Evolutionary conservation across 768 basidiomycete genomes (phyloP), one percentile per base, ranked within the genome.

Genomic region (Lentinula boryana): DNA sequence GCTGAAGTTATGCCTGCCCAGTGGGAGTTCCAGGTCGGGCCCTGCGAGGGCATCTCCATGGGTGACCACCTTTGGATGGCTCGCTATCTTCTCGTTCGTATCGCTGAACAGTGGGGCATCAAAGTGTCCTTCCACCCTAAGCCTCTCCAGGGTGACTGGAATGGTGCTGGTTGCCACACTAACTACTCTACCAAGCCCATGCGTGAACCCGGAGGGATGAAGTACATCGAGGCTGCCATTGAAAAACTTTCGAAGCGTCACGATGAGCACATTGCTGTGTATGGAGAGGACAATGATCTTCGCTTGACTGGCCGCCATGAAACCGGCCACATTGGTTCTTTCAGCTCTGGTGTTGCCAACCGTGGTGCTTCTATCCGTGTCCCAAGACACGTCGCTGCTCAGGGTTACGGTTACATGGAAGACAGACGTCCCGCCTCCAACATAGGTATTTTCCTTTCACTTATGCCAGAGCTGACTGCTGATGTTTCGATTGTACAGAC

Each of bases 11-110:
- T 98, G 96, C 96, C 97, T 15, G 88, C 95, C 60, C 97, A 99
- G 75, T 99, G 97, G 97, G 97, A 99, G 79, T 99, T 96, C 90
- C 97, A 99, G 76, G 94, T 99, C 67, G 96, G 97, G 57, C 97
- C 97, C 33, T 98, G 96, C 69, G 90, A 92, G 73, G 97, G 97
- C 58, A 98, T 98, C 74, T 81, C 89, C 62, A 96, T 98, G 94
- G 97, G 97, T 67, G 97, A 99, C 75, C 96, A 99, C 77, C 88
- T 99, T 68, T 97, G 95, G 94, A 94, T 98, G 86, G 93, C 97
- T 40, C 92, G 97, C 67, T 99, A 89, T 82, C 89, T 99, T 67
- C 88, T 98, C 68, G 74, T 93, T 71, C 91, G 97, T 67, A 88
- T 97, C 67, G 95, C 96, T 66, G 97, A 98, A 77, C 95, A 98